Conservation (phyloP, 495 filamentous ascomycete species). For the Talaromyces ruber region DNA sequence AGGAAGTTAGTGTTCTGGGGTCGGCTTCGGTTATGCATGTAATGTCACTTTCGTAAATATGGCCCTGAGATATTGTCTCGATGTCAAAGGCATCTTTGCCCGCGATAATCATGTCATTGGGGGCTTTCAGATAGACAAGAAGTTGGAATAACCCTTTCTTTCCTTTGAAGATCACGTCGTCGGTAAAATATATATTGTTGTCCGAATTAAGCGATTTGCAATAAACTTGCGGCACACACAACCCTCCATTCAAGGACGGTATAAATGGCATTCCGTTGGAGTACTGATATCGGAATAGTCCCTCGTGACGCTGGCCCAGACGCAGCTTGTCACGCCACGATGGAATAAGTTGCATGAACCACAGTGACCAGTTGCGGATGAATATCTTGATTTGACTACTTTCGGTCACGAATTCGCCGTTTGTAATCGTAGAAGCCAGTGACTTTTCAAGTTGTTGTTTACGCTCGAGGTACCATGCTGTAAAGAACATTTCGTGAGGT, state of each 20-base stretch:
- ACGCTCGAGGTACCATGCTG: slow-evolving; percentile 28
- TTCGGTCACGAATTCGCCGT: slow-evolving; percentile 25
- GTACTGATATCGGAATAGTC: slow-evolving; percentile 18
- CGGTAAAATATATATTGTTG: slow-evolving; percentile 12
- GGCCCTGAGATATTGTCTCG: slow-evolving; percentile 9
- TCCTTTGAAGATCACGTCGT: slow-evolving; percentile 17
- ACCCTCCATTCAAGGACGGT: slow-evolving; percentile 17
- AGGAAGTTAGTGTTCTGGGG: neutral
- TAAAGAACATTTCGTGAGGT: slow-evolving; percentile 15
- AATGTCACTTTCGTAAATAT: slow-evolving; percentile 8
- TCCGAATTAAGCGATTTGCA: slow-evolving; percentile 8
- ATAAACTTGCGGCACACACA: slow-evolving; percentile 26
- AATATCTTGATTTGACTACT: slow-evolving; percentile 17
- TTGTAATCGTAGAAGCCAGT: slow-evolving; percentile 22
- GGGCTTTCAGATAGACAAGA: slow-evolving; percentile 13
- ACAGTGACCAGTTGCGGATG: slow-evolving; percentile 25
- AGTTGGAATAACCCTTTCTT: slow-evolving; percentile 18
- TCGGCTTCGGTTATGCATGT: slow-evolving; percentile 12
- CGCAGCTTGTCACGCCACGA: slow-evolving; percentile 17
- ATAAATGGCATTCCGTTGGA: slow-evolving; percentile 23
- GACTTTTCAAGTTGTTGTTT: slow-evolving; percentile 31
- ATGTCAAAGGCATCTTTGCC: slow-evolving; percentile 7
- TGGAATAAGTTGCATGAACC: slow-evolving; percentile 22
- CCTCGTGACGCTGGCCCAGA: slow-evolving; percentile 16
- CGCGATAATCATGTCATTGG: slow-evolving; percentile 5